phyloP scores from a whole-genome alignment of 257 asterid species.

The Nicotiana benthamiana region DNA sequence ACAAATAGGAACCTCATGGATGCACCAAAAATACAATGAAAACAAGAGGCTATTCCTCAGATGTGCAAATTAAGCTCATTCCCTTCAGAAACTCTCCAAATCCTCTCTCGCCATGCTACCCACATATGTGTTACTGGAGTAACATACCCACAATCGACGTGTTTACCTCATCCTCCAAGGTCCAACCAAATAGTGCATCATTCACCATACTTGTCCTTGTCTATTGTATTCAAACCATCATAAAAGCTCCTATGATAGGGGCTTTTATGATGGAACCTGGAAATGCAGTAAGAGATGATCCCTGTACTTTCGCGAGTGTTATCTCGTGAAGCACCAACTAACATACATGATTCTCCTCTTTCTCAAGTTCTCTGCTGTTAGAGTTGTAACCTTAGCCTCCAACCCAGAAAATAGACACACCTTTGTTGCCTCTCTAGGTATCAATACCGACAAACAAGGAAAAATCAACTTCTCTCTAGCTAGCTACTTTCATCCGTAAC shows the following conservation, averaged over 20 bases:
- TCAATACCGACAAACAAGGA: too few relatives aligned
- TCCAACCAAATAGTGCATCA: neutral
- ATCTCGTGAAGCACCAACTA: too few relatives aligned
- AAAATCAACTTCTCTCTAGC: too few relatives aligned
- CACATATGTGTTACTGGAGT: neutral
- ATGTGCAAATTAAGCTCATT: neutral
- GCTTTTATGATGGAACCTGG: neutral
- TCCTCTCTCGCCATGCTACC: neutral
- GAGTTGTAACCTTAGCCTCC: too few relatives aligned
- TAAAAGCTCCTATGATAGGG: neutral
- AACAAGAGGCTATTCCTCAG: neutral
- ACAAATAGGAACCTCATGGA: neutral
- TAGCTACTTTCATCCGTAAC: too few relatives aligned
- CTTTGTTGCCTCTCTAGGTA: too few relatives aligned
- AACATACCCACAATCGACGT: neutral
- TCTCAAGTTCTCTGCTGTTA: too few relatives aligned
- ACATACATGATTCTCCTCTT: too few relatives aligned
- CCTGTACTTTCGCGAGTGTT: too few relatives aligned
- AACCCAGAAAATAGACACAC: too few relatives aligned
- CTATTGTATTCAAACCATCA: neutral
- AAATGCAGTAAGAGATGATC: neutral
- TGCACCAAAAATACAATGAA: neutral
- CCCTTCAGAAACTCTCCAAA: neutral
- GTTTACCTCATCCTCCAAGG: neutral
- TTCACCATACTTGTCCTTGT: neutral